These are phyloP conservation scores for Verticillium longisporum DNA, from an alignment of 2,329 filamentous ascomycete genomes.

Conservation along the genomic window DNA sequence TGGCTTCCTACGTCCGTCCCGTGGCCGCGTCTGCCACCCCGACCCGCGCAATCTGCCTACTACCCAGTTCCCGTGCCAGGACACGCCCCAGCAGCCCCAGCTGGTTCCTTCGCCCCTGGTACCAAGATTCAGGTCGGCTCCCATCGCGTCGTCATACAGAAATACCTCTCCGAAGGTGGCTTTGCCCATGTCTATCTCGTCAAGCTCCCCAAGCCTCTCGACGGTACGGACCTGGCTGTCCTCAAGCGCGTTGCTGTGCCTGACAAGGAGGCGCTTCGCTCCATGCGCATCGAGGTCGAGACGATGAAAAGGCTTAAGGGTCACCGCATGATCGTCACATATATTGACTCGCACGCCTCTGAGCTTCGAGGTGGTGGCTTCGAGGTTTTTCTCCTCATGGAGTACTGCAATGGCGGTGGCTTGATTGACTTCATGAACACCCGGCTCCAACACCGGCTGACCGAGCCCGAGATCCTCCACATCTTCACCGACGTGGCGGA, in stretches of 20 bases:
- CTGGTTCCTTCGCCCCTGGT: slow-evolving; percentile 83
- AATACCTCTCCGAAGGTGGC: slow-evolving; percentile 95
- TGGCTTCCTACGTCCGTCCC: slow-evolving; percentile 11
- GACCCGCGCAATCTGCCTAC: slow-evolving; percentile 27
- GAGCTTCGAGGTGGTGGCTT: slow-evolving; percentile 90
- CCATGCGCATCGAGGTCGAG: slow-evolving; percentile 97
- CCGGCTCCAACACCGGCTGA: slow-evolving; percentile 87
- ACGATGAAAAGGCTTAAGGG: slow-evolving; percentile 99
- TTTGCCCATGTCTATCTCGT: slow-evolving; percentile 99
- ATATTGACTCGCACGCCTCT: slow-evolving; percentile 96
- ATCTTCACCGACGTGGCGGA: slow-evolving; percentile 96
- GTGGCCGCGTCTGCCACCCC: slow-evolving; percentile 9
- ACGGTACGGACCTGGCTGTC: slow-evolving; percentile 75
- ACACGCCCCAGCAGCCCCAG: slow-evolving; percentile 42
- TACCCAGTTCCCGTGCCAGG: slow-evolving; percentile 34
- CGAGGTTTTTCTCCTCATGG: slow-evolving; percentile 97
- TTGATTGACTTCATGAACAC: slow-evolving; percentile 99
- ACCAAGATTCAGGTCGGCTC: slow-evolving; percentile 95
- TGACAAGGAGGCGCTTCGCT: slow-evolving; percentile 87
- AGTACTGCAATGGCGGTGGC: slow-evolving; percentile 90
- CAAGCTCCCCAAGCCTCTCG: slow-evolving; percentile 68
- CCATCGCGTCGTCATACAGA: slow-evolving; percentile 90
- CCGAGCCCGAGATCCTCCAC: slow-evolving; percentile 93
- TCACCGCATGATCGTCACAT: slow-evolving; percentile 91
- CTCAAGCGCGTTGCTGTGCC: slow-evolving; percentile 94